Percentiles rank a stretch among this genome's conserved stretches.
phyloP scores from a whole-genome alignment of 2,329 filamentous ascomycete genomes.

The Aschersonia sp. region DNA sequence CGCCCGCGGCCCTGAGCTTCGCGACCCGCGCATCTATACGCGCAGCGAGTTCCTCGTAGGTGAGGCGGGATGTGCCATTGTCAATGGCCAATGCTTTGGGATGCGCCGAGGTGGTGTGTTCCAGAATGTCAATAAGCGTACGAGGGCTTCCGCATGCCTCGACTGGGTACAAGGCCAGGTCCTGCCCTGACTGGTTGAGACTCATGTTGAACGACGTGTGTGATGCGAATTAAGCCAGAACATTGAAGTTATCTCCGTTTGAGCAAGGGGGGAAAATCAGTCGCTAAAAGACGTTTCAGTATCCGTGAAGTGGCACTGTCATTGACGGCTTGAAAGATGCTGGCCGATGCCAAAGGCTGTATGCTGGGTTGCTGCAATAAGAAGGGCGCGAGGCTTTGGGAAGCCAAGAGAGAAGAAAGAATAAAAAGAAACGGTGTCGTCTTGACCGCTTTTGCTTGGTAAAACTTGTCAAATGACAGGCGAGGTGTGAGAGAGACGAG shows the following conservation, averaged over 20 bases:
- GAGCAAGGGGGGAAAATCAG: too few species aligned
- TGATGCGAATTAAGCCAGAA: too few species aligned
- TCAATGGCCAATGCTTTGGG: slow-evolving; percentile 6
- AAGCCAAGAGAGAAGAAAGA: too few species aligned
- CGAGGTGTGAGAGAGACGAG: not conserved
- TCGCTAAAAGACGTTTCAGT: not conserved
- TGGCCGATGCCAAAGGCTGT: too few species aligned
- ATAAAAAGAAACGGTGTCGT: too few species aligned
- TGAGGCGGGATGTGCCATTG: slow-evolving; percentile 5
- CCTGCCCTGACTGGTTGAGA: not conserved
- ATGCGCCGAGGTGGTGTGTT: slow-evolving; percentile 3
- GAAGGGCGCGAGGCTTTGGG: too few species aligned
- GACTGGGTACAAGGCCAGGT: slow-evolving; percentile 5
- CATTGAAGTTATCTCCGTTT: too few species aligned
- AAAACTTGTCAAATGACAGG: too few species aligned
- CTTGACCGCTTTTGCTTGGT: too few species aligned
- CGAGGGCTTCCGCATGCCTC: slow-evolving; percentile 2
- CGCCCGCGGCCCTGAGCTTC: slow-evolving; percentile 4
- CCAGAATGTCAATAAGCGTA: slow-evolving; percentile 9
- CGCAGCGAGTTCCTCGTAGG: slow-evolving; percentile 3
- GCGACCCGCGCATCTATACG: slow-evolving; percentile 2
- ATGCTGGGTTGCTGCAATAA: too few species aligned
- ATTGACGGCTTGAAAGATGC: not conserved
- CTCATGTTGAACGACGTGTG: not conserved
- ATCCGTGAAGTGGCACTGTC: not conserved